phyloP scores from a whole-genome alignment of 2,329 filamentous ascomycete species.

The Boeremia lycopersici region DNA sequence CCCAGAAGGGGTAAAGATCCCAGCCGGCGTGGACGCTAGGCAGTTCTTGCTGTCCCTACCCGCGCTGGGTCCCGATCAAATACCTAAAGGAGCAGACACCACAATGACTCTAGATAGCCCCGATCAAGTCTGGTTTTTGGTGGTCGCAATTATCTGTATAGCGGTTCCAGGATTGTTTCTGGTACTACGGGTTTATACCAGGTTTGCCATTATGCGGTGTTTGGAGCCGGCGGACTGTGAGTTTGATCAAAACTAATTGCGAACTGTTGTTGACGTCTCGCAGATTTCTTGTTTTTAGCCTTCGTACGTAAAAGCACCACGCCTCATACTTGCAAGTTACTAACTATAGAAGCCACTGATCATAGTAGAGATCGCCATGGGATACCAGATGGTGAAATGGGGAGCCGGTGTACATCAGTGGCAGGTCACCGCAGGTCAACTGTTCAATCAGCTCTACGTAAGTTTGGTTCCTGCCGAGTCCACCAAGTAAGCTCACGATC shows the following conservation, averaged over 20 bases:
- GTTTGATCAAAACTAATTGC: not conserved
- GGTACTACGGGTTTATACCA: slow-evolving; percentile 30
- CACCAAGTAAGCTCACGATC: not conserved
- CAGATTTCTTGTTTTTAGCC: slow-evolving; percentile 33
- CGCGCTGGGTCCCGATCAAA: slow-evolving; percentile 17
- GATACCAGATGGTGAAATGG: slow-evolving; percentile 34
- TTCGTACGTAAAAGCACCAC: slow-evolving; percentile 18
- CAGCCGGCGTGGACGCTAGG: slow-evolving; percentile 19
- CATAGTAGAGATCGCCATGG: slow-evolving; percentile 27
- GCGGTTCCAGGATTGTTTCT: slow-evolving; percentile 29
- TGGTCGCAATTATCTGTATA: slow-evolving; percentile 29
- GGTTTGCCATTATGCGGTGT: slow-evolving; percentile 26
- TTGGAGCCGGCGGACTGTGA: slow-evolving; percentile 36
- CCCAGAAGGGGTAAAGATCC: slow-evolving; percentile 7
- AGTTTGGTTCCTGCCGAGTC: not conserved
- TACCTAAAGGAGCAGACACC: slow-evolving; percentile 27
- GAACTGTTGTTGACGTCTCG: slow-evolving; percentile 4
- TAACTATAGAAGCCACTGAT: slow-evolving; percentile 28
- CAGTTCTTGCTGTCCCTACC: slow-evolving; percentile 23
- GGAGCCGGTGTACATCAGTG: slow-evolving; percentile 41
- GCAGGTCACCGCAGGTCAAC: slow-evolving; percentile 32
- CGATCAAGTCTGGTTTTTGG: slow-evolving; percentile 33
- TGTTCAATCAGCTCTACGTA: slow-evolving; percentile 37
- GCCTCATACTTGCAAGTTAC: not conserved
- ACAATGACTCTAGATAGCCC: slow-evolving; percentile 28